Evolutionary conservation across 306 rosid genomes (phyloP).

Genomic region (Lathyrus tuberosus): DNA sequence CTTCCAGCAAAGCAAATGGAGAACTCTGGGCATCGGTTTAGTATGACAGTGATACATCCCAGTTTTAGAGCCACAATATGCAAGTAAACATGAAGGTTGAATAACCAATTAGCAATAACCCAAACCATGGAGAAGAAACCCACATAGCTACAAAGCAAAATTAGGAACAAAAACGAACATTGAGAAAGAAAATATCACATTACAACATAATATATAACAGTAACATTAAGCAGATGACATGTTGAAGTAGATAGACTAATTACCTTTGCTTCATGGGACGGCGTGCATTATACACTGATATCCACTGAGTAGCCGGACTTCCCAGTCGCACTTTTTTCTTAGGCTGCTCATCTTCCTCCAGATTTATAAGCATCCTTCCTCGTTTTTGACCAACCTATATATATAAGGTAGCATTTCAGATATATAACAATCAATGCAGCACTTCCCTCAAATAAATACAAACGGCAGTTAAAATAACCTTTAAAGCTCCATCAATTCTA

Average conservation of each 20-base stretch:
- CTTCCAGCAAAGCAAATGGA: background rate
- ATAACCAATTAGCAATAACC: conserved; percentile 1
- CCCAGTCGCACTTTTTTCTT: conserved; percentile 93
- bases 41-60: background rate
- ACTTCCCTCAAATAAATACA: background rate
- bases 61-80: conserved; percentile 2
- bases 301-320: conserved; percentile 94
- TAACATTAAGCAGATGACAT: conserved; percentile 5
- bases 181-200: conserved; percentile 9
- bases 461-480: conserved; percentile 49
- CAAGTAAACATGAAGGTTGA: background rate
- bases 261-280: conserved; percentile 98
- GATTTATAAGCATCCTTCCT: conserved; percentile 72
- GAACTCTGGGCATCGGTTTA: background rate
- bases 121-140: conserved; percentile 18
- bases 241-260: conserved; percentile 28
- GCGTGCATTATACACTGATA: conserved; percentile 91
- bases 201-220: conserved; percentile 13
- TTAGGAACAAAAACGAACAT: conserved; percentile 2
- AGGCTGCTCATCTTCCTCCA: conserved; percentile 93
- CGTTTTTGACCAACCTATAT: conserved; percentile 89
- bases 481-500: conserved; percentile 91
- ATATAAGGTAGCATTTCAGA: conserved; percentile 33
- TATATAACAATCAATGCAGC: conserved; percentile 2
- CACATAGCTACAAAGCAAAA: background rate